Evolutionary conservation across 2,329 filamentous ascomycete genomes (phyloP), one percentile per base, ranked within the genome.

Genomic region (Coniochaeta sp.): DNA sequence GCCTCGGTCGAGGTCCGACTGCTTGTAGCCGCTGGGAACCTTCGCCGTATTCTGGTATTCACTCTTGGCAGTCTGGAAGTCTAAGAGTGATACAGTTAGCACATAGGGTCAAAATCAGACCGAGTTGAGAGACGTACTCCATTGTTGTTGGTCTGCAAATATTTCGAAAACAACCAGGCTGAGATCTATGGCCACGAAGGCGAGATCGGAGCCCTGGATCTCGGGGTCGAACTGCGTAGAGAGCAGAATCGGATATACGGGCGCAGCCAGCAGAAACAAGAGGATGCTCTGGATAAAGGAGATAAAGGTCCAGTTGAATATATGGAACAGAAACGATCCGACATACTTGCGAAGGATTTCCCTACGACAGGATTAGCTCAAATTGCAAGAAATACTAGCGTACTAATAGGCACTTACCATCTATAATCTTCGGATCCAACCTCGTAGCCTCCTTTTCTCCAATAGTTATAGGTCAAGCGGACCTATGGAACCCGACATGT

Each of bases 381-480:
- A n/a, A 3, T 42, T n/a, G n/a, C 55, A 6, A 22, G 5, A 22
- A 19, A 16, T 55, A 47, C 12, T 2, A 8, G 19, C 24, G 19
- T 14, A 4, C 6, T 14, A 4, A 19, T 42, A 19, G 19, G 52
- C 30, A 67, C 71, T 57, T 66, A 81, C 87, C 95, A 99, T 75
- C 95, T 85, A 73, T 99, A 99, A 74, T 99, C 95, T 74, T 99
- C 93, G 17, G 89, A 93, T 40, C 95, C 93, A 64, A 93, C 80
- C 17, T 81, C 78, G 73, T 99, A 99, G 26, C 95, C 95, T 42
- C 95, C 95, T 73, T 91, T 96, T 61, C 95, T 89, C 88, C 90
- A 96, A 77, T 97, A 99, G 76, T 99, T 99, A 80, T 85, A 98
- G 2, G 93, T 98, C 74, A 99, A 78, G 12, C 95, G 89, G 61